Conservation (phyloP, 2,329 filamentous ascomycete genomes). For the Pseudonectria foliicola region DNA sequence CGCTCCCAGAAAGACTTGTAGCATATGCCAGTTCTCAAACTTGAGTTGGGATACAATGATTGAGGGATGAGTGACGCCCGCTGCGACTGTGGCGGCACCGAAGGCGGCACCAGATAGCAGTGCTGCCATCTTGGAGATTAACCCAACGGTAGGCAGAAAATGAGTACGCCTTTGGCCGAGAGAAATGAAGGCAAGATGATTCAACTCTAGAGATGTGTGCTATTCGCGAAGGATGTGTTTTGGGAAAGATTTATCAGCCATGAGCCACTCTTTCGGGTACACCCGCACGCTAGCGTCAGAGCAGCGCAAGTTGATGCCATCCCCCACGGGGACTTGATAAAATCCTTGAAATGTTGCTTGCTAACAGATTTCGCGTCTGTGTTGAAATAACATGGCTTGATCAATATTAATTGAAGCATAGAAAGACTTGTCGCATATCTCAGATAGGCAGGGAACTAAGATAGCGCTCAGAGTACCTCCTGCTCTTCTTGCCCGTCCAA, state of each 20-base stretch:
- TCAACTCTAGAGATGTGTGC: too few species aligned
- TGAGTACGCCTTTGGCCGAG: not conserved
- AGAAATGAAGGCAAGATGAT: too few species aligned
- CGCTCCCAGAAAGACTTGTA: conserved; percentile 56
- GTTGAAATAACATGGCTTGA: too few species aligned
- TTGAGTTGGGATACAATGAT: conserved; percentile 56
- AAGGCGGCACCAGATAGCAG: conserved; percentile 49
- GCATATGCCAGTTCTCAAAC: conserved; percentile 57
- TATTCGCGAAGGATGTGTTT: too few species aligned
- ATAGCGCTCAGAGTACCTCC: too few species aligned
- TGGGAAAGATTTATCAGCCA: too few species aligned
- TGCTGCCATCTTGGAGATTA: conserved; percentile 20
- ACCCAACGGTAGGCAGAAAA: not conserved
- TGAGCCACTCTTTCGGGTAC: not conserved
- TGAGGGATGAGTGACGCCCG: conserved; percentile 53
- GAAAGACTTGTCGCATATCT: too few species aligned
- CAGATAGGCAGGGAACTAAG: too few species aligned
- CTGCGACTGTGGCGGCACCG: conserved; percentile 52
- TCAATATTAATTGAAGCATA: too few species aligned
- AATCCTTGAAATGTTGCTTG: too few species aligned
- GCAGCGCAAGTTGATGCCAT: conserved; percentile 8
- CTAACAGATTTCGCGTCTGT: too few species aligned
- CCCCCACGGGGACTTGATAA: not conserved
- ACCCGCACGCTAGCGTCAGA: conserved; percentile 4
- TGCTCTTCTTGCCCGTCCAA: too few species aligned